A percentile compares a stretch with the other conserved stretches of the same genome.
phyloP scores from a whole-genome alignment of 2,329 filamentous ascomycete species.

The Xylariaceae sp. region DNA sequence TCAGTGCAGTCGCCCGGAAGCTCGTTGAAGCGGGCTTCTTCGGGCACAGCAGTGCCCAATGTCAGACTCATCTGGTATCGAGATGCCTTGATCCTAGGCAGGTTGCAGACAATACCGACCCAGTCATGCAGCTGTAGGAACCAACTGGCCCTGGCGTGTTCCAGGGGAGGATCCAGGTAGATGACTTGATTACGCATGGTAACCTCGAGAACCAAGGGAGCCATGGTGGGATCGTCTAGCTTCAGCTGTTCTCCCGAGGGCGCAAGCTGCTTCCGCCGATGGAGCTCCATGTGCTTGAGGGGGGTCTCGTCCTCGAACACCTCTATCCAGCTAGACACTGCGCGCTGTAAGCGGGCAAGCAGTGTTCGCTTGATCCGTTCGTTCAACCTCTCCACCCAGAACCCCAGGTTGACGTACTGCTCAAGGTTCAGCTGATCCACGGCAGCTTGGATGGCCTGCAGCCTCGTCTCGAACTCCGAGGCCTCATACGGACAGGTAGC shows the following conservation, averaged over 20 bases:
- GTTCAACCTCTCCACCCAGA: conserved; percentile 88
- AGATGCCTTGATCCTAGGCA: conserved; percentile 90
- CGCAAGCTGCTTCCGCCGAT: conserved; percentile 45
- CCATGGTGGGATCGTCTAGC: conserved; percentile 58
- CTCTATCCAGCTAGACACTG: conserved; percentile 80
- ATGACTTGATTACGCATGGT: conserved; percentile 98
- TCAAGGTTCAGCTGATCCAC: conserved; percentile 96
- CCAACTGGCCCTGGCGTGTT: conserved; percentile 90
- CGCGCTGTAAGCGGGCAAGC: conserved; percentile 73
- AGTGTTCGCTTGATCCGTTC: conserved; percentile 75
- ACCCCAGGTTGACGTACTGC: conserved; percentile 86
- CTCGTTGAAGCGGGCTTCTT: conserved; percentile 71
- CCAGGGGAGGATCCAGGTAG: conserved; percentile 87
- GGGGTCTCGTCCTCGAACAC: conserved; percentile 64
- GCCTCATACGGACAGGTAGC: conserved; percentile 78
- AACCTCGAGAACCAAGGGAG: conserved; percentile 78
- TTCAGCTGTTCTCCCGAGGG: conserved; percentile 40
- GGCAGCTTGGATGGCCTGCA: conserved; percentile 82
- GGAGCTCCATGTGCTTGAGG: conserved; percentile 41
- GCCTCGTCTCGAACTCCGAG: conserved; percentile 69
- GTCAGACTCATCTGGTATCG: conserved; percentile 82
- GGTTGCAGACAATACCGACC: conserved; percentile 86
- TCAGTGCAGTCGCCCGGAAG: conserved; percentile 79
- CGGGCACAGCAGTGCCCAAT: conserved; percentile 54
- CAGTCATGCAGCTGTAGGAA: conserved; percentile 87